Evolutionary conservation across 257 asterid species (phyloP).

Genomic region (Lithospermum erythrorhizon): DNA sequence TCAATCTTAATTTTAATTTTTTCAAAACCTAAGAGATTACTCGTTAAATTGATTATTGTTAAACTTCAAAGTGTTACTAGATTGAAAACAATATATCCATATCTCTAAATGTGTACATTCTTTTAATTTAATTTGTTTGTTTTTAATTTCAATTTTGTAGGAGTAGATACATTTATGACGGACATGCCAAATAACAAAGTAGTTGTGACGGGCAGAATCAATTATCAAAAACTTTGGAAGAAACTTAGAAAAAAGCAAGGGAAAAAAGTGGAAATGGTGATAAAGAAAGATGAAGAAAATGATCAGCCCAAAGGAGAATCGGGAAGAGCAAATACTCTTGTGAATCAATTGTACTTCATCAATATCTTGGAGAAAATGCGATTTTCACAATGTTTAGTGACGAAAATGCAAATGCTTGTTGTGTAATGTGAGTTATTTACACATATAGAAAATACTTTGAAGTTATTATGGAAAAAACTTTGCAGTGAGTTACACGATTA

Average conservation of each 20-base stretch:
- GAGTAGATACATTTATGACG: slow-evolving; percentile 56
- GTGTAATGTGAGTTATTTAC: slow-evolving; percentile 26
- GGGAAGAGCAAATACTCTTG: slow-evolving; percentile 5
- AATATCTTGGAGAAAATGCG: slow-evolving; percentile 23
- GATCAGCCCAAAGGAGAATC: slow-evolving; percentile 9
- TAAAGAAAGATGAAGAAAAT: slow-evolving; percentile 14
- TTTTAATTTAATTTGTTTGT: neutral
- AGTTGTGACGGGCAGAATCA: slow-evolving; percentile 37
- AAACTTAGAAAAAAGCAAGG: slow-evolving; percentile 60
- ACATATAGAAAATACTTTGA: no score
- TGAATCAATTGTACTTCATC: slow-evolving; percentile 10
- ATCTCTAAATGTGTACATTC: no score
- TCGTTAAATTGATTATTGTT: no score
- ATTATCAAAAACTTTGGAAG: slow-evolving; percentile 50
- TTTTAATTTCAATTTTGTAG: slow-evolving; percentile 18
- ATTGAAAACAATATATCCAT: neutral
- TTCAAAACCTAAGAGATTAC: no score
- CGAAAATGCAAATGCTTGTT: slow-evolving; percentile 76
- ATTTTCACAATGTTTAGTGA: slow-evolving; percentile 49
- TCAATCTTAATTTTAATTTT: no score
- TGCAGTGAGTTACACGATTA: no score
- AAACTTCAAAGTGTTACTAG: no score
- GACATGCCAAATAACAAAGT: slow-evolving; percentile 53
- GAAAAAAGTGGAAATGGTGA: slow-evolving; percentile 45
- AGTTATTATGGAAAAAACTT: no score